Evolutionary conservation across 164 flowering plant genomes (phyloP), one percentile per base, ranked within the genome.

Genomic region (Macadamia tetraphylla): DNA sequence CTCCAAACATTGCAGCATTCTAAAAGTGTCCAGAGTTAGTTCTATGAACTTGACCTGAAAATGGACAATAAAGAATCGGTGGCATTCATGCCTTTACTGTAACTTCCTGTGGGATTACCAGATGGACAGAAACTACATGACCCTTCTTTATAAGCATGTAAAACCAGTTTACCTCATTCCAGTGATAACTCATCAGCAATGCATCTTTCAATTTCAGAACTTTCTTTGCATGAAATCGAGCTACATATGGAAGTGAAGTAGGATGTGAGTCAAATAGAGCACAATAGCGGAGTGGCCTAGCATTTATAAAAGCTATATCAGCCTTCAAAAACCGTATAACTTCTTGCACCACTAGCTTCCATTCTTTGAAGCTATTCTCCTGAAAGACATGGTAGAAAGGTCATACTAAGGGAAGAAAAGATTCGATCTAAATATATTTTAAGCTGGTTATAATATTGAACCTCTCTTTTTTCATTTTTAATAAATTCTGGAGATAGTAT

Each of bases 1-100:
- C 79, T 95, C 99, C 76, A 95, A 76, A 80, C 93, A 90, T 77
- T 92, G 99, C 67, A 92, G 75, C 99, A 95, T 95, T 78, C 99
- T 87, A 69, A 80, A 89, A 51, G 90, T 83, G 78, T 95, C 98
- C 71, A 95, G 64, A 7, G 98, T 92, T 69, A 90, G 77, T 78
- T 95, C 99, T 42, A 97, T 87, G 83, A 90, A 95, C 73, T 88
- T 91, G 31, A 92, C 96, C 99, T 94, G 86, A 67, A 76, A 79
- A 35, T n/a, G 59, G 60, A 77, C 35, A 61, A 58, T 30, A 70
- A 17, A 74, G 57, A 46, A 11, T 11, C 29, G 60, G 48, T 17
- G 49, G 1, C 53, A 64, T 10, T 7, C 18, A 32, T 42, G n/a
- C 30, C 48, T 48, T 31, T 11, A 53, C 18, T 11, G 6, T 13